phyloP scores from a whole-genome alignment of 2,329 filamentous ascomycete genomes.

The Arthrobotrys iridis region DNA sequence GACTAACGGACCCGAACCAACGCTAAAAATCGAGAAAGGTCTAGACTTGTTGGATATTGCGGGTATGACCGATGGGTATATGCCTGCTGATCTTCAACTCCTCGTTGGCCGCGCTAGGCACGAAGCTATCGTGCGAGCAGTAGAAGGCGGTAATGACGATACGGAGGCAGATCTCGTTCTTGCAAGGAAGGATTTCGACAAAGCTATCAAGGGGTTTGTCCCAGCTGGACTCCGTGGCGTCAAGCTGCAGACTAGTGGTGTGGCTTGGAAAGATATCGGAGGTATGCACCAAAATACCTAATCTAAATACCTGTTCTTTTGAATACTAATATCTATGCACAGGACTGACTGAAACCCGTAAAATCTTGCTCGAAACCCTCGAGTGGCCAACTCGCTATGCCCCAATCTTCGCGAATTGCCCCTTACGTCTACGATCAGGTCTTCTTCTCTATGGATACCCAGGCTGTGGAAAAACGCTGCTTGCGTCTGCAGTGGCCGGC shows the following conservation, averaged over 20 bases:
- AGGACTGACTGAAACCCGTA: constrained; percentile 80
- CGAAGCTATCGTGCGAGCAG: constrained; percentile 87
- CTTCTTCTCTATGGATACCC: constrained; percentile 93
- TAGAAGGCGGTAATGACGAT: constrained; percentile 66
- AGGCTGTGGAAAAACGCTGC: constrained; percentile 93
- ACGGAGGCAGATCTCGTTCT: constrained; percentile 71
- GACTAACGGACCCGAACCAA: constrained; percentile 66
- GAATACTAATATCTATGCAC: not conserved
- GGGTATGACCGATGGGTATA: constrained; percentile 94
- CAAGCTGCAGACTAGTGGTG: constrained; percentile 89
- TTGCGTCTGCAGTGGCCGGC: constrained; percentile 95
- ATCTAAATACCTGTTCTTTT: not conserved
- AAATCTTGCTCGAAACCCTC: constrained; percentile 91
- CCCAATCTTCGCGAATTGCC: constrained; percentile 95
- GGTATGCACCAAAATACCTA: constrained; percentile 60
- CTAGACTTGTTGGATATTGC: constrained; percentile 93
- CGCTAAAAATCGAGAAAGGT: constrained; percentile 71
- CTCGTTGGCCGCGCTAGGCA: constrained; percentile 88
- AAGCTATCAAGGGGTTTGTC: constrained; percentile 88
- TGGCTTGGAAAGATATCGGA: constrained; percentile 90
- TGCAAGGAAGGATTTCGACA: constrained; percentile 78
- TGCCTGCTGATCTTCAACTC: constrained; percentile 91
- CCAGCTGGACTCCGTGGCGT: constrained; percentile 95
- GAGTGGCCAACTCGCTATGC: constrained; percentile 98
- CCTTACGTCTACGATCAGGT: constrained; percentile 90